Conservation (phyloP, 2,329 filamentous ascomycete genomes). For the Claviceps cyperi region DNA sequence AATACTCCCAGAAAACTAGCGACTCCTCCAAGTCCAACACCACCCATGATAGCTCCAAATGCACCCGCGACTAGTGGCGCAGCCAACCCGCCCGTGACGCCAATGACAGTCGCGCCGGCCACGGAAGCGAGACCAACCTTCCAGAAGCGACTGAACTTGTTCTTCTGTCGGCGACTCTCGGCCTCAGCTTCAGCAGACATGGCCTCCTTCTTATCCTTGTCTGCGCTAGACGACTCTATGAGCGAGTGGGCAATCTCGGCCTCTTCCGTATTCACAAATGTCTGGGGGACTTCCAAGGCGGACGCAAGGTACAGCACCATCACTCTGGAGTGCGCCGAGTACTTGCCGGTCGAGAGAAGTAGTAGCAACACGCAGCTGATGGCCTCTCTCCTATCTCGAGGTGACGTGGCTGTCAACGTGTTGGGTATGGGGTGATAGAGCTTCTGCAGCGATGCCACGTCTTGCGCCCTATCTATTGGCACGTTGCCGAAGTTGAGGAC, state of each 20-base stretch:
- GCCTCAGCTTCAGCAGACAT: slow-evolving; percentile 68
- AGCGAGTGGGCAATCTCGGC: slow-evolving; percentile 62
- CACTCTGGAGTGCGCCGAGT: slow-evolving; percentile 58
- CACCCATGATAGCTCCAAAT: slow-evolving; percentile 71
- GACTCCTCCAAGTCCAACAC: slow-evolving; percentile 70
- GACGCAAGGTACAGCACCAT: slow-evolving; percentile 55
- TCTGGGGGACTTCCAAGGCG: slow-evolving; percentile 47
- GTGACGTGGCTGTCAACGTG: slow-evolving; percentile 40
- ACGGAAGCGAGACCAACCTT: slow-evolving; percentile 84
- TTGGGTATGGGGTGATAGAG: slow-evolving; percentile 40
- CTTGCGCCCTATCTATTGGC: slow-evolving; percentile 20
- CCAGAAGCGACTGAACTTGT: slow-evolving; percentile 60
- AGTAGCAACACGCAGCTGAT: slow-evolving; percentile 58
- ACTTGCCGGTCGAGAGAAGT: slow-evolving; percentile 57
- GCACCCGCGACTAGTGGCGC: slow-evolving; percentile 79
- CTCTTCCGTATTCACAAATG: slow-evolving; percentile 53
- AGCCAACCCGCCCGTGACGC: slow-evolving; percentile 79
- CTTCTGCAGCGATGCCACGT: slow-evolving; percentile 30
- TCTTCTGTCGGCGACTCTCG: slow-evolving; percentile 57
- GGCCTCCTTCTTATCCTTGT: slow-evolving; percentile 22
- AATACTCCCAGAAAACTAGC: slow-evolving; percentile 77
- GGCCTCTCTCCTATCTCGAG: slow-evolving; percentile 45
- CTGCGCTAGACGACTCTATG: slow-evolving; percentile 44
- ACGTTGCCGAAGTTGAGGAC: slow-evolving; percentile 27
- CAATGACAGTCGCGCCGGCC: slow-evolving; percentile 79